These are phyloP conservation scores for Poa annua DNA, from an alignment of 176 grass and related monocot species.

Conservation along the genomic window DNA sequence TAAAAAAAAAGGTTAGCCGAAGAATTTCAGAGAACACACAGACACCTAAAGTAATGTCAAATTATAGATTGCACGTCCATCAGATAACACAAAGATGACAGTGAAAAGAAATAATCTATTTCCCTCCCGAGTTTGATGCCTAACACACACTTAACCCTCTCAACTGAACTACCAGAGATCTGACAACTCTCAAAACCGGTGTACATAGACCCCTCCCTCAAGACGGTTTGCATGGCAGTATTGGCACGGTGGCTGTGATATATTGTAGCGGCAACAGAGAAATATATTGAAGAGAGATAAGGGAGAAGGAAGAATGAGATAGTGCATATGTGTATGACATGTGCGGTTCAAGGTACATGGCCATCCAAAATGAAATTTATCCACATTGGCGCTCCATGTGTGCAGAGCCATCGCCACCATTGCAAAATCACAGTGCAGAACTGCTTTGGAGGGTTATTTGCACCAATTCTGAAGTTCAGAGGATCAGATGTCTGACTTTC, in stretches of 20 bases:
- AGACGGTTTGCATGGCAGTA: background rate
- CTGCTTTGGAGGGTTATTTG: background rate
- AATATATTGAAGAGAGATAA: background rate
- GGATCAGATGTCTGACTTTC: background rate
- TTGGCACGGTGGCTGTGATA: background rate
- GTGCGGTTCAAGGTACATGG: background rate
- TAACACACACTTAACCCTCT: background rate
- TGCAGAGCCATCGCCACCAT: background rate
- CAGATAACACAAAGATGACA: background rate
- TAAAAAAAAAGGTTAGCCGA: constrained; percentile 27
- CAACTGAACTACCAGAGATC: background rate
- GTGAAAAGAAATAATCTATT: background rate
- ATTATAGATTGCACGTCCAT: constrained; percentile 2
- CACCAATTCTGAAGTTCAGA: background rate
- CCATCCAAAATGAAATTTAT: background rate
- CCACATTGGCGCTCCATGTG: background rate
- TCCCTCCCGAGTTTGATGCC: background rate
- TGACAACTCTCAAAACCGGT: background rate
- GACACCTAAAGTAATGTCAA: background rate
- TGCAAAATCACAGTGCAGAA: constrained; percentile 13
- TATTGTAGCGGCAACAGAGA: background rate
- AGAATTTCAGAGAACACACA: constrained; percentile 37
- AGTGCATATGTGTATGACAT: background rate
- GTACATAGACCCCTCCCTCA: background rate
- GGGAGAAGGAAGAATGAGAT: background rate